These are phyloP conservation scores for Brassica juncea DNA, from an alignment of 345 rosid species.

Conservation along the genomic window DNA sequence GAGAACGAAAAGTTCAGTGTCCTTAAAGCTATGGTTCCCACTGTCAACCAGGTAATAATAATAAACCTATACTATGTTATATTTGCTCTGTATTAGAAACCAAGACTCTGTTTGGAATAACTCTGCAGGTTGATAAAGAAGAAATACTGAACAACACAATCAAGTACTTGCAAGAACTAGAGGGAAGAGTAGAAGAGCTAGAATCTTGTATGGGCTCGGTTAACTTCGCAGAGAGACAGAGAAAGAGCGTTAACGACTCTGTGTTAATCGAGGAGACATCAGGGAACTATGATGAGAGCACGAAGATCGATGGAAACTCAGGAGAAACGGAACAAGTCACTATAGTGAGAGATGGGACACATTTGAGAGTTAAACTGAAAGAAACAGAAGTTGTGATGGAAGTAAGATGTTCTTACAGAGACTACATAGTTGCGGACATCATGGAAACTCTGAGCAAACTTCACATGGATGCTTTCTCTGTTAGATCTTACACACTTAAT, in stretches of 20 bases:
- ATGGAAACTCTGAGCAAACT: slow-evolving; percentile 77
- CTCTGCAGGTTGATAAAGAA: slow-evolving; percentile 61
- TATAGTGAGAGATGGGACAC: slow-evolving; percentile 40
- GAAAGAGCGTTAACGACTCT: slow-evolving; percentile 34
- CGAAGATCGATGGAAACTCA: slow-evolving; percentile 42
- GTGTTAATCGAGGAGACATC: slow-evolving; percentile 67
- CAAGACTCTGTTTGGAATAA: not conserved
- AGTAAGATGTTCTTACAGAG: slow-evolving; percentile 67
- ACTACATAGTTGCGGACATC: slow-evolving; percentile 66
- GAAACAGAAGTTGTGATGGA: slow-evolving; percentile 59
- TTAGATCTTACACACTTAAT: slow-evolving; percentile 62
- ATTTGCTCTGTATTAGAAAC: not conserved
- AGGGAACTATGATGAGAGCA: slow-evolving; percentile 55
- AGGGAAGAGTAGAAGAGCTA: slow-evolving; percentile 75
- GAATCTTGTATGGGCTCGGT: slow-evolving; percentile 72
- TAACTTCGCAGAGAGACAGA: slow-evolving; percentile 49
- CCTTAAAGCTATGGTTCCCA: slow-evolving; percentile 64
- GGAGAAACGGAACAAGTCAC: slow-evolving; percentile 59
- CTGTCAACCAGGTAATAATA: slow-evolving; percentile 56
- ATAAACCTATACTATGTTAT: not conserved
- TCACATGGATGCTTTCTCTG: slow-evolving; percentile 67
- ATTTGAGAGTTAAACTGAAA: slow-evolving; percentile 39
- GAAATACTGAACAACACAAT: slow-evolving; percentile 64
- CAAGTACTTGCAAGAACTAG: slow-evolving; percentile 62
- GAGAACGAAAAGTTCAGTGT: slow-evolving; percentile 58